These are phyloP conservation scores for Termitomyces sp. DNA, from an alignment of 768 basidiomycete genomes.

Conservation along the genomic window DNA sequence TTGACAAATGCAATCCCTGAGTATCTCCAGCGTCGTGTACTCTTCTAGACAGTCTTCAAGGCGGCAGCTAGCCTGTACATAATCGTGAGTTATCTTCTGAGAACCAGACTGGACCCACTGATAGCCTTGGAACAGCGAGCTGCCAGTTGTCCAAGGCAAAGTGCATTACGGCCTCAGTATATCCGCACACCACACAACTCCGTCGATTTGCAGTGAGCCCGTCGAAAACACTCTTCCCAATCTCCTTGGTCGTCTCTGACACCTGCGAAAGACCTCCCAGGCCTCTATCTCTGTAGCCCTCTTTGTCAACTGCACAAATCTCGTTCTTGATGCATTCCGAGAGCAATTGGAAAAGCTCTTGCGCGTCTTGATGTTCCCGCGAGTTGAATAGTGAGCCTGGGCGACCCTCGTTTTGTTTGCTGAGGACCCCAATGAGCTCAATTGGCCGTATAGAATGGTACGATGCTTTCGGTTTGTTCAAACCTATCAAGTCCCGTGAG, in stretches of 20 bases:
- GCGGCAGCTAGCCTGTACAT: constrained; percentile 49
- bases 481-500: constrained; percentile 31
- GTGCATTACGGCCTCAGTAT: constrained; percentile 92
- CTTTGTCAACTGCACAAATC: constrained; percentile 62
- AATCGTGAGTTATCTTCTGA: neutral
- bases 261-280: constrained; percentile 44
- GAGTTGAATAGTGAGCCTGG: constrained; percentile 70
- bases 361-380: constrained; percentile 95
- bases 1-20: constrained; percentile 91
- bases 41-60: constrained; percentile 83
- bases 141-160: constrained; percentile 86
- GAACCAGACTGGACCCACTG: constrained; percentile 36
- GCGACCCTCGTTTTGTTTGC: constrained; percentile 44
- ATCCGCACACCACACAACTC: constrained; percentile 85
- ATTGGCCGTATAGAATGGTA: constrained; percentile 65
- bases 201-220: constrained; percentile 87
- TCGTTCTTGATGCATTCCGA: constrained; percentile 89
- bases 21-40: constrained; percentile 82
- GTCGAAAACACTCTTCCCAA: constrained; percentile 74
- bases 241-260: constrained; percentile 22
- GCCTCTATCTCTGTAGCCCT: constrained; percentile 66
- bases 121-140: constrained; percentile 60
- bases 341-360: constrained; percentile 93
- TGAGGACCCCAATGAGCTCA: constrained; percentile 66
- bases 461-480: constrained; percentile 56